Evolutionary conservation across 352 stramenopile genomes (phyloP).

Genomic region (Phytopythium cucurbitacearum): DNA sequence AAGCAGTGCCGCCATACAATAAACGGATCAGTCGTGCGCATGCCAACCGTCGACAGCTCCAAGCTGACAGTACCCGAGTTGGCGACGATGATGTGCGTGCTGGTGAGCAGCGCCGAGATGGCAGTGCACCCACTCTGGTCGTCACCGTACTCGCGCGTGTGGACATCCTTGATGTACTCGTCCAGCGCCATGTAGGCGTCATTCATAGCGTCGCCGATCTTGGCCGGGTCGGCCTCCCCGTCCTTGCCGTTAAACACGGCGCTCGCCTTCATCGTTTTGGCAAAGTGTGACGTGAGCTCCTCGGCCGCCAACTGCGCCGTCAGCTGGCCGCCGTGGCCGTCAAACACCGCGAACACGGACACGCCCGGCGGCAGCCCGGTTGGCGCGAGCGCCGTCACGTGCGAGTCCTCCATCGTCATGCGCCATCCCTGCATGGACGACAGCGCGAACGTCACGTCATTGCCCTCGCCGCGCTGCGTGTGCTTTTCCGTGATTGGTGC

Average conservation of each 20-base stretch:
- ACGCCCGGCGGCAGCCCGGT: conserved; percentile 33
- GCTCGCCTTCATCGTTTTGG: conserved; percentile 25
- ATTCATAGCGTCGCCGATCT: conserved; percentile 53
- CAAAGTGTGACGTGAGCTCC: conserved; percentile 22
- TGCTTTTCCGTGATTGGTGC: conserved; percentile 78
- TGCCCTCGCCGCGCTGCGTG: conserved; percentile 41
- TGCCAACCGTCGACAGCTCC: neutral
- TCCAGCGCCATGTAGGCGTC: conserved; percentile 71
- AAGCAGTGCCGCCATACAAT: neutral
- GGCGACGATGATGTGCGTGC: conserved; percentile 70
- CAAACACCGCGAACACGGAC: conserved; percentile 78
- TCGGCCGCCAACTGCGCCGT: conserved; percentile 48
- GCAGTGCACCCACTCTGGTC: conserved; percentile 74
- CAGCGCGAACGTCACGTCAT: conserved; percentile 56
- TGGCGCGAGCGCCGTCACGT: conserved; percentile 53
- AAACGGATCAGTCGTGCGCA: neutral
- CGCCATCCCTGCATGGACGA: conserved; percentile 83
- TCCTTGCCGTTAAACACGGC: conserved; percentile 29
- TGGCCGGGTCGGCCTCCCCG: conserved; percentile 28
- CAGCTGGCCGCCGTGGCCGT: conserved; percentile 68
- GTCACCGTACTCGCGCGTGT: conserved; percentile 40
- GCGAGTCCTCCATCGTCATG: conserved; percentile 79
- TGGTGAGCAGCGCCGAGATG: conserved; percentile 65
- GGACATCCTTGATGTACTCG: conserved; percentile 43
- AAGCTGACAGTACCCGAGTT: conserved; percentile 42